These are phyloP conservation scores for Cladorrhinum sp. DNA, from an alignment of 2,329 filamentous ascomycete genomes.

Conservation along the genomic window DNA sequence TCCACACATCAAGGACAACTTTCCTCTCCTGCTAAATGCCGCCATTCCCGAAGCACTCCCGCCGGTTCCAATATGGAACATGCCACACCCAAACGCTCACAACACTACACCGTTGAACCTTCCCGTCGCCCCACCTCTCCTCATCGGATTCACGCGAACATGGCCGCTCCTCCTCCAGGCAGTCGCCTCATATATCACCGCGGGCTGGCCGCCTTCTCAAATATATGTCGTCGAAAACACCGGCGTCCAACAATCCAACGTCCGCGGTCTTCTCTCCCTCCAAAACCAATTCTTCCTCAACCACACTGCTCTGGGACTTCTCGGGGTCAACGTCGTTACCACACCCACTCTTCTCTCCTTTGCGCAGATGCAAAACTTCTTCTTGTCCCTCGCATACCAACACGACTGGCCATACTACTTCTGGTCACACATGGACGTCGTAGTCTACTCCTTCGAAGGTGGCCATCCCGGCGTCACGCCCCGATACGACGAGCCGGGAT, in stretches of 20 bases:
- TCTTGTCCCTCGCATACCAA: constrained; percentile 42
- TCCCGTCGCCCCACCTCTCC: constrained; percentile 45
- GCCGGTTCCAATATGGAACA: constrained; percentile 45
- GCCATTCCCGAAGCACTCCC: constrained; percentile 30
- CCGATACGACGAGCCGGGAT: constrained; percentile 34
- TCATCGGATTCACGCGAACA: constrained; percentile 58
- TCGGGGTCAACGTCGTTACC: constrained; percentile 46
- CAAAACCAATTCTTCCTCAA: constrained; percentile 58
- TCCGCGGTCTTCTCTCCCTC: constrained; percentile 43
- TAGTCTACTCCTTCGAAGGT: constrained; percentile 43
- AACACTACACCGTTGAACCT: constrained; percentile 36
- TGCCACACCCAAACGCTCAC: constrained; percentile 37
- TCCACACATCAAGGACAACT: constrained; percentile 40
- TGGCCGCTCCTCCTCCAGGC: constrained; percentile 55
- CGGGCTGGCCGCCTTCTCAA: constrained; percentile 55
- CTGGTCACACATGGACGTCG: constrained; percentile 53
- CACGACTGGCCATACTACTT: constrained; percentile 50
- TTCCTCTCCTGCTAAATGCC: constrained; percentile 36
- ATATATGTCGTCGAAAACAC: constrained; percentile 61
- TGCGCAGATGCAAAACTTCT: constrained; percentile 54
- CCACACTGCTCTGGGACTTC: constrained; percentile 46
- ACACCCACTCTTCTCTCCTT: constrained; percentile 51
- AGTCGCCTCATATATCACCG: constrained; percentile 55
- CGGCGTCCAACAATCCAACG: constrained; percentile 52
- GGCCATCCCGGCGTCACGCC: constrained; percentile 35